Evolutionary conservation across 2,329 filamentous ascomycete species (phyloP).

Genomic region (Aspergillus persii): DNA sequence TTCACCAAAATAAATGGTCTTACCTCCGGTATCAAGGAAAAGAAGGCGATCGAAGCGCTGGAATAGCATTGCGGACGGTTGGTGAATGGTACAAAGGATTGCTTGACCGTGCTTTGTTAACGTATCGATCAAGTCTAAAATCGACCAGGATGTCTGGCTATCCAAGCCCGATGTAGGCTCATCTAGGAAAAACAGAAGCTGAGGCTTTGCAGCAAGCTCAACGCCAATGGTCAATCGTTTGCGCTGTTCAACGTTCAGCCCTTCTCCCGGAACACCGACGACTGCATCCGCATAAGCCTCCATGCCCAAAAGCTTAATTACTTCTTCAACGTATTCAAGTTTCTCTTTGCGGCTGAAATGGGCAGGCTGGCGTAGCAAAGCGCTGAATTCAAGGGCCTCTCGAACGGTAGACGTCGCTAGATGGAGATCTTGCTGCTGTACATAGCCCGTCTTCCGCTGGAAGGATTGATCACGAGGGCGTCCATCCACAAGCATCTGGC

Average conservation of each 20-base stretch:
- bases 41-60: constrained; percentile 1
- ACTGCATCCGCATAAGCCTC: constrained; percentile 1
- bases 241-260: constrained; percentile 1
- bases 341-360: not conserved
- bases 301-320: constrained; percentile 1
- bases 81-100: constrained; percentile 1
- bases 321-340: not conserved
- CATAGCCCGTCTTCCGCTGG: not conserved
- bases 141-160: constrained; percentile 4
- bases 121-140: not conserved
- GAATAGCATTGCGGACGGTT: constrained; percentile 1
- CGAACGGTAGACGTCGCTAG: not conserved
- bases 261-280: not conserved
- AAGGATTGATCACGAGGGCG: not conserved
- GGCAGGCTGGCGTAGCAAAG: not conserved
- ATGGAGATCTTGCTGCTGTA: constrained; percentile 4
- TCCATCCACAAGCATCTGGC: not conserved
- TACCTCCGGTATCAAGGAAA: not conserved
- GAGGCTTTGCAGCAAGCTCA: constrained; percentile 1
- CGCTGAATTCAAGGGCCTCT: not conserved
- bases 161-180: constrained; percentile 2
- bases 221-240: not conserved
- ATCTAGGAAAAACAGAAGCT: constrained; percentile 1
- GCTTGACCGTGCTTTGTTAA: not conserved
- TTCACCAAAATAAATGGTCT: not conserved